Evolutionary conservation across 306 rosid species (phyloP), one percentile per base, ranked within the genome.

Genomic region (Cicer arietinum): DNA sequence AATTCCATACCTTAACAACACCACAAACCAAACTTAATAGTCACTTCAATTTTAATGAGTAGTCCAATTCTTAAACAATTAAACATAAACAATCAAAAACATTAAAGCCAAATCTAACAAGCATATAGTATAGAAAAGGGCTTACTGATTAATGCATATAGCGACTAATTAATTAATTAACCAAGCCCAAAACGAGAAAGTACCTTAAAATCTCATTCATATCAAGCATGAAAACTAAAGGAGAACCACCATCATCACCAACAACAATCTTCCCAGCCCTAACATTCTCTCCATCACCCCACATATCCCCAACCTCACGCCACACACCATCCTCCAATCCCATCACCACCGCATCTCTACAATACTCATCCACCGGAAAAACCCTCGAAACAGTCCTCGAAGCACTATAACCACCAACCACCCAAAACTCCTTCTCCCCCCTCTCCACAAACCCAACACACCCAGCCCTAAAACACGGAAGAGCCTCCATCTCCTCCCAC

Each of bases 351-450:
- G 89, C 96, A 18, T 85, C 89, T 65, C 89, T 75, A 8, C 69
- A 86, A 62, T 90, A 84, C 80, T 91, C 94, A 37, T 94, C 96
- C 59, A 94, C 92, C 1, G 97, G 98, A 69, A 94, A 88, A 44
- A 94, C 89, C 67, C 91, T 87, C 5, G 86, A 88, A 48, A 94
- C 88, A 4, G 97, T 91, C 82, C 97, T 87, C 0, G 94, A 68
- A 48, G 85, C 88, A 10, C 97, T 94, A 37, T 90, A 90, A 14
- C 98, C 97, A 43, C 98, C 98, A 85, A 94, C 83, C 71, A 91
- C 98, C 94, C 96, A 88, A 40, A 94, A 94, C 71, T 91, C 93
- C 65, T 77, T 79, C 4, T 82, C 84, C 9, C 65, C 78, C n/a
- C 86, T 76, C 35, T 80, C 89, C 5, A 91, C 62, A 61, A 94